Conservation (phyloP, 129 eudicot genomes). For the Chrysanthemum seticuspe region DNA sequence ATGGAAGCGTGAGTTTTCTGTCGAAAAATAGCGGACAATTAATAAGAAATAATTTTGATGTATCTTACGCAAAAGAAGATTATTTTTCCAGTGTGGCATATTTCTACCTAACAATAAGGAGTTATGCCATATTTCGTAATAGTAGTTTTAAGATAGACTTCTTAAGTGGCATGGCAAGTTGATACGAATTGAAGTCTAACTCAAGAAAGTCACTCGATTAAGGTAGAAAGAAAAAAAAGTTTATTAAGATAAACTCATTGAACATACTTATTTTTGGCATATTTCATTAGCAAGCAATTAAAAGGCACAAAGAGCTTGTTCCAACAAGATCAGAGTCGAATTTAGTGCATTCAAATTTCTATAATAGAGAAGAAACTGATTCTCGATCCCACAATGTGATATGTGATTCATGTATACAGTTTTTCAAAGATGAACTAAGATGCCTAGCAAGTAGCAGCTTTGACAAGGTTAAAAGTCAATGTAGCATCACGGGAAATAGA, state of each 20-base stretch:
- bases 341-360: background rate
- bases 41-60: too few relatives aligned
- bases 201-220: too few relatives aligned
- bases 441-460: background rate
- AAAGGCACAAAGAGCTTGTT: conserved; percentile 4
- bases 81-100: too few relatives aligned
- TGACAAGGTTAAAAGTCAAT: conserved; percentile 9
- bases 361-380: conserved; percentile 1
- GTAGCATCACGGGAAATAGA: background rate
- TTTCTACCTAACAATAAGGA: too few relatives aligned
- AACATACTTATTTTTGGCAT: background rate
- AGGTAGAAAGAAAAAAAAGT: too few relatives aligned
- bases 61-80: too few relatives aligned
- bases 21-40: too few relatives aligned
- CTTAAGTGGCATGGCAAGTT: background rate
- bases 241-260: background rate
- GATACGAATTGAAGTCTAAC: background rate
- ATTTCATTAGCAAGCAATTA: conserved; percentile 16
- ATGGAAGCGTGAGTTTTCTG: too few relatives aligned
- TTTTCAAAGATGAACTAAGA: conserved; percentile 1
- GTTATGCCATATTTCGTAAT: too few relatives aligned
- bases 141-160: background rate
- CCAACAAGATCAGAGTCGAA: background rate
- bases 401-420: conserved; percentile 5
- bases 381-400: conserved; percentile 6